These are phyloP conservation scores for Taiozyma sp. DNA, from an alignment of 1,139 yeast species.

Conservation along the genomic window DNA sequence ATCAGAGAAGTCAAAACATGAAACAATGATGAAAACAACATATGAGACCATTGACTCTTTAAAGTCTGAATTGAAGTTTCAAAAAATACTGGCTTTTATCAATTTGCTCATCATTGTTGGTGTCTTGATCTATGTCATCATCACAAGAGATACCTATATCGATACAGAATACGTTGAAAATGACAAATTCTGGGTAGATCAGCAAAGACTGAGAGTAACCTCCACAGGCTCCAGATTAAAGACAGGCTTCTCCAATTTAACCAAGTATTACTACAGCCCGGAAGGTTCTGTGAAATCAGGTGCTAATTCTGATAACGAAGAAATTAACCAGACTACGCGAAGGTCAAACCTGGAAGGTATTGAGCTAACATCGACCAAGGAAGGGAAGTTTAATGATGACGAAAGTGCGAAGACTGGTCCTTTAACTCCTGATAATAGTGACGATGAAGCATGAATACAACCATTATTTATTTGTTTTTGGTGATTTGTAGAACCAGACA, in stretches of 20 bases:
- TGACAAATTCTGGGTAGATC: slow-evolving; percentile 3
- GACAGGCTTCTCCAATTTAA: slow-evolving; percentile 10
- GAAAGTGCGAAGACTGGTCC: background rate
- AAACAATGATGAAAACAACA: slow-evolving; percentile 34
- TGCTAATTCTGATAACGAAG: slow-evolving; percentile 14
- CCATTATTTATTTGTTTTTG: too few species aligned
- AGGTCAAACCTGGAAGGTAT: background rate
- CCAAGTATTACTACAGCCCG: slow-evolving; percentile 12
- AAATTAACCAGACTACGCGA: background rate
- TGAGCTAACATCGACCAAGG: background rate
- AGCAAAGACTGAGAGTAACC: slow-evolving; percentile 6
- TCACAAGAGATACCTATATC: slow-evolving; percentile 46
- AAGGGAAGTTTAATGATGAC: background rate
- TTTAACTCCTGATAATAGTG: slow-evolving; percentile 8
- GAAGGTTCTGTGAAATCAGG: slow-evolving; percentile 10
- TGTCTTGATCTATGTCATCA: slow-evolving; percentile 50
- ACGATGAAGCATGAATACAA: slow-evolving; percentile 1
- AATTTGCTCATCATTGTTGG: slow-evolving; percentile 49
- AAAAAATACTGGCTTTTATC: slow-evolving; percentile 47
- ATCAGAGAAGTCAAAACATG: slow-evolving; percentile 32
- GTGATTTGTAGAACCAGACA: background rate
- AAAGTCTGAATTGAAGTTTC: slow-evolving; percentile 47
- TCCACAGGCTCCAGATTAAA: slow-evolving; percentile 12
- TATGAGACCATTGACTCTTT: slow-evolving; percentile 32
- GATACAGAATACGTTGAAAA: slow-evolving; percentile 14